Percentiles rank a stretch among this genome's conserved stretches.
phyloP scores from a whole-genome alignment of 108 stramenopile genomes.

The Bacterosira constricta region DNA sequence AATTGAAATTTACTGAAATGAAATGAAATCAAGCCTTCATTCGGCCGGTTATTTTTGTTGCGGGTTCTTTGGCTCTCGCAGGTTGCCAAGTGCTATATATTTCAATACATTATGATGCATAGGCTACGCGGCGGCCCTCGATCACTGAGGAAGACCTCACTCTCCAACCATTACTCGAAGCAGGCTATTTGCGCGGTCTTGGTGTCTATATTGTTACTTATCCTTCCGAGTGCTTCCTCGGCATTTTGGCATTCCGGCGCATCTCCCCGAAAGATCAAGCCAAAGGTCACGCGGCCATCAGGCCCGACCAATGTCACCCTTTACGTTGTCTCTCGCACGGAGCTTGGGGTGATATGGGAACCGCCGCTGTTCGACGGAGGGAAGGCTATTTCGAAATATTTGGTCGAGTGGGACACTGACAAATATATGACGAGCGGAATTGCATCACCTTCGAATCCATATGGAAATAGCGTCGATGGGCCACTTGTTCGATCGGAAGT shows the following conservation, averaged over 20 bases:
- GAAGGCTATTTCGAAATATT: constrained; percentile 57
- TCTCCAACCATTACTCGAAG: no score
- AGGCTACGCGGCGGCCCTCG: not conserved
- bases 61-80: no score
- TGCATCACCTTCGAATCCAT: constrained; percentile 41
- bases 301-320: constrained; percentile 54
- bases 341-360: constrained; percentile 61
- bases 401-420: constrained; percentile 72
- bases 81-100: no score
- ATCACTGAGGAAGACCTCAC: not conserved
- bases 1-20: no score
- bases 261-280: constrained; percentile 35
- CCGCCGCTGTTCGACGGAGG: constrained; percentile 61
- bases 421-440: constrained; percentile 37
- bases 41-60: no score
- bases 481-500: constrained; percentile 47
- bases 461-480: constrained; percentile 33
- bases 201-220: constrained; percentile 5
- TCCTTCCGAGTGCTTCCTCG: constrained; percentile 16
- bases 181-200: not conserved
- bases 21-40: no score
- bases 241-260: constrained; percentile 29
- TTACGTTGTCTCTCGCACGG: constrained; percentile 56
- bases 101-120: no score
- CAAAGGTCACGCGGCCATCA: constrained; percentile 36